Percentiles rank a stretch among this genome's conserved stretches.
Evolutionary conservation across 352 stramenopile genomes (phyloP).

Genomic region (Pythium utonaiense): DNA sequence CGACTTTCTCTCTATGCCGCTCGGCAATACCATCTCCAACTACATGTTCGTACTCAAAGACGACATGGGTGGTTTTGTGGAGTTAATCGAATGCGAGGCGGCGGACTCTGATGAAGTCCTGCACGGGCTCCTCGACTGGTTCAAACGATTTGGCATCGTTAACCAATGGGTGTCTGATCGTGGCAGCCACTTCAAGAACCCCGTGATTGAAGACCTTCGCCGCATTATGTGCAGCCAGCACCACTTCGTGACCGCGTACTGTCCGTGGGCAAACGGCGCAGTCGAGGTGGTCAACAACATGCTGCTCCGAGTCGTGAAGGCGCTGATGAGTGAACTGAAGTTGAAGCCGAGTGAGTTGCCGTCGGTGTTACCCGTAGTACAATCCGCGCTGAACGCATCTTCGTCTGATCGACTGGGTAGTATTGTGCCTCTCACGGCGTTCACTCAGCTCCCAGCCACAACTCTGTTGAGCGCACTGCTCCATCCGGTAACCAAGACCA

Average conservation of each 20-base stretch:
- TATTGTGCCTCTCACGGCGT: constrained; percentile 24
- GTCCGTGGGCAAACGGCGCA: constrained; percentile 38
- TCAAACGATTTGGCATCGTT: constrained; percentile 18
- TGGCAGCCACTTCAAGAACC: constrained; percentile 35
- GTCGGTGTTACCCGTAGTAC: constrained; percentile 18
- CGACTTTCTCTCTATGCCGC: constrained; percentile 27
- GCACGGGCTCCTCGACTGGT: constrained; percentile 16
- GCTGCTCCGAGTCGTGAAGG: constrained; percentile 11
- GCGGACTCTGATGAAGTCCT: constrained; percentile 3
- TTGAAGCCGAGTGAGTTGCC: constrained; percentile 11
- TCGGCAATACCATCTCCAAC: constrained; percentile 4
- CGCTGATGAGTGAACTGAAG: constrained; percentile 22
- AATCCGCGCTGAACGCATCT: constrained; percentile 21
- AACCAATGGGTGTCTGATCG: constrained; percentile 26
- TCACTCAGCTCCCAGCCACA: constrained; percentile 21
- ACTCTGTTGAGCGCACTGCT: not conserved
- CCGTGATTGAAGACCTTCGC: constrained; percentile 17
- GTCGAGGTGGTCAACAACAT: constrained; percentile 33
- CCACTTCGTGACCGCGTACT: constrained; percentile 30
- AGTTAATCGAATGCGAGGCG: constrained; percentile 17
- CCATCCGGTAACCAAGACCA: not conserved
- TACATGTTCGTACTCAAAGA: constrained; percentile 34
- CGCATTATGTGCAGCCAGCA: constrained; percentile 16
- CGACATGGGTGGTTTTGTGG: constrained; percentile 26
- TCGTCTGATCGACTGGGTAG: constrained; percentile 20